Base-by-base conservation (phyloP, 345 rosid genomes). In the Corchorus capsularis region DNA sequence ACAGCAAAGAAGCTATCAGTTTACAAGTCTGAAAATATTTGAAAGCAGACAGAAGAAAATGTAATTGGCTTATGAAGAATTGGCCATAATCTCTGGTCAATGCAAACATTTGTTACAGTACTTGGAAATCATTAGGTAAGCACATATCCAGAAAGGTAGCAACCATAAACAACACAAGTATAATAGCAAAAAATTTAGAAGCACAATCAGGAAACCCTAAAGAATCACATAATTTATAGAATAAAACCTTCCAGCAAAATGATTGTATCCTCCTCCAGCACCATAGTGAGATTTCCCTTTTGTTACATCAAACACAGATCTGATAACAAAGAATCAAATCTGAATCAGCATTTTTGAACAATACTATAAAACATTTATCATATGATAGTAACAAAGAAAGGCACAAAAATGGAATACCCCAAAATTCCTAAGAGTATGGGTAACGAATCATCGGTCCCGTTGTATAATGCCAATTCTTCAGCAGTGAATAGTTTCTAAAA, bases 241-340 rank as follows among this genome's bases (percentile, higher is more conserved):
- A 39, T 6, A 81, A 77, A 80, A 92, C 99, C 98, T 93, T 82
- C 97, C 99, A 77, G 97, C 73, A 83, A 96, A 96, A 85, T 96
- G 99, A 78, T 86, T 82, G 85, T 96, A 96, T 79, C 99, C 85
- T 37, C 97, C 98, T 80, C 98, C 97, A 10, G 64, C 75, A 22
- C 98, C 98, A 76, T 93, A 93, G 81, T 93, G 99, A 50, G 96
- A 92, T 82, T 90, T 93, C 76, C 99, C 99, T 85, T 86, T 92
- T 0, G 91, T 88, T 56, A 96, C 99, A 77, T 96, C 99, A 80
- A 92, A 96, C 73, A 93, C 98, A 39, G 99, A 93, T 74, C 99
- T 96, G 87, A 63, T 71, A 63, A 74, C 65, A 79, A 53, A 32
- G 73, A 32, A 69, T 17, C 17, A 2, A 52, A 52, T 16, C n/a